These are phyloP conservation scores for Nicotiana otophora DNA, from an alignment of 257 asterid genomes.

Conservation along the genomic window DNA sequence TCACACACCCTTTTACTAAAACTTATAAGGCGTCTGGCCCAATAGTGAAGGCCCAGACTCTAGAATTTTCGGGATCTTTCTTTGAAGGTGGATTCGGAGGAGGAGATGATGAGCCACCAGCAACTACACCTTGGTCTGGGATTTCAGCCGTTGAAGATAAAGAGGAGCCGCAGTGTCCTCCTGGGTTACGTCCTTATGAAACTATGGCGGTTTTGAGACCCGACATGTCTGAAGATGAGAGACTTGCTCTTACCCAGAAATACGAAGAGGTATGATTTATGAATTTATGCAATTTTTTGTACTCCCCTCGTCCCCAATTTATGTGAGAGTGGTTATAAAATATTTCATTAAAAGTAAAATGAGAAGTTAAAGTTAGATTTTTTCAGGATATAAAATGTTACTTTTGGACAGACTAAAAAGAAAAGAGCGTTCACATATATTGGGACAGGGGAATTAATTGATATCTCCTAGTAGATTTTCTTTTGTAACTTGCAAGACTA, in stretches of 20 bases:
- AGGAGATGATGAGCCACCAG: slow-evolving; percentile 42
- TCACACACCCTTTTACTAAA: neutral
- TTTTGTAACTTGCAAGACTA: neutral
- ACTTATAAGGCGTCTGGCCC: neutral
- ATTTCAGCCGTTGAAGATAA: slow-evolving; percentile 62
- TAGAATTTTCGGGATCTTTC: slow-evolving; percentile 42
- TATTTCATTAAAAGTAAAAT: too few relatives aligned
- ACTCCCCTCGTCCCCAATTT: too few relatives aligned
- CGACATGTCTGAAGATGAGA: slow-evolving; percentile 95
- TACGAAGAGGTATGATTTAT: slow-evolving; percentile 61
- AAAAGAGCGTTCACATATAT: too few relatives aligned
- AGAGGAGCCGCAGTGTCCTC: slow-evolving; percentile 92
- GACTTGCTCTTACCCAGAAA: slow-evolving; percentile 78
- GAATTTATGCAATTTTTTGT: too few relatives aligned
- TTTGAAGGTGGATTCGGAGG: slow-evolving; percentile 62
- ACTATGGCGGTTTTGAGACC: slow-evolving; percentile 86
- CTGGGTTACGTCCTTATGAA: slow-evolving; percentile 85
- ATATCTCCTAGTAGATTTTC: neutral
- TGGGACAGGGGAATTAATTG: neutral
- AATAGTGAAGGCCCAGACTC: slow-evolving; percentile 29
- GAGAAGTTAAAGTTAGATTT: too few relatives aligned
- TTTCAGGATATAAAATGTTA: too few relatives aligned
- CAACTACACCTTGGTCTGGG: slow-evolving; percentile 39
- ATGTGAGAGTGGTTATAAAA: too few relatives aligned
- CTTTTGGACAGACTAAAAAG: too few relatives aligned